Base-by-base conservation (phyloP, 768 basidiomycete species). In the Gloeopeniophorella convolvens region DNA sequence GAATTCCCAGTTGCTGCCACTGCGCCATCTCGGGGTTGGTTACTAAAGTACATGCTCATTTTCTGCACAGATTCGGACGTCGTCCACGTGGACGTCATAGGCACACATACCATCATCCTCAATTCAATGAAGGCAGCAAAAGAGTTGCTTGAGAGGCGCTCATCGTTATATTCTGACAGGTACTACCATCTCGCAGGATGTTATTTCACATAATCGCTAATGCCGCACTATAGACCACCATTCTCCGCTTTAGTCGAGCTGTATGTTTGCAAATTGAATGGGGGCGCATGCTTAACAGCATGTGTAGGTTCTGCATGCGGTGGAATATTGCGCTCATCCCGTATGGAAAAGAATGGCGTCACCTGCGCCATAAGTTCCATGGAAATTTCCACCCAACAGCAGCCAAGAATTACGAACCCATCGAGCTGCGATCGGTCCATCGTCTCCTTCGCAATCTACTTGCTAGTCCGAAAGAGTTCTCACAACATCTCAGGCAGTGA, bases 81-180 rank as follows among this genome's bases (percentile, higher is more conserved):
- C 26, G 42, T 64, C 13, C 51, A 58, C 18, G 13, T 61, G n/a
- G 42, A 59, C 30, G 34, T 56, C 13, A 24, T 57, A 15, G 59
- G 60, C 8, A 51, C 40, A 20, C 46, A 34, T 7, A 37, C 58
- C 13, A 34, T 10, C 45, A 15, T 24, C 15, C 61, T 82, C 24
- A 78, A 73, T 60, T 71, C 70, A 44, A 53, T 27, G 3, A 30
- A 39, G 41, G 42, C 49, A 5, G 49, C 49, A 13, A 50, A 50
- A 15, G 49, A 43, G 21, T 32, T 50, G 7, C 36, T 43, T 33
- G 42, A 36, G 26, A 35, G 21, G 13, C 42, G 42, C 12, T 50
- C 49, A 3, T 35, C 49, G 9, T 34, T 44, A 23, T 50, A 50
- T 18, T 43, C 49, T 4, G 42, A 50, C 35, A 30, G 49, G 31